A percentile compares a stretch with the other conserved stretches of the same genome.
Evolutionary conservation across 1,284 basidiomycete genomes (phyloP).

Genomic region (Tylopilus sp.): DNA sequence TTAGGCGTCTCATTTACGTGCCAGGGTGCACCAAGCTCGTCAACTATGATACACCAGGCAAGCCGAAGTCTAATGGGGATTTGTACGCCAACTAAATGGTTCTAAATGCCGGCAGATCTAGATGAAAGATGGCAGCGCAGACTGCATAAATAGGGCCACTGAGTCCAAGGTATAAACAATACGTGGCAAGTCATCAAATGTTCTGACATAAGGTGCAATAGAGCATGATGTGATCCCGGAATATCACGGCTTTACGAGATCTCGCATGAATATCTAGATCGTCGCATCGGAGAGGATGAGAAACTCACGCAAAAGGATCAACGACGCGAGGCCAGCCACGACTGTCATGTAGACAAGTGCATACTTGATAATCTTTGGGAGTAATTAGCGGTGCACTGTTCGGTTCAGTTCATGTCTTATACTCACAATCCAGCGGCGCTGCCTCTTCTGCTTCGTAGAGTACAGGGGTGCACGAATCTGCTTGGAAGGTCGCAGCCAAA

Average conservation of each 20-base stretch:
- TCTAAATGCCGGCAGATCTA: conserved; percentile 21
- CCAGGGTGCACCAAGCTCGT: conserved; percentile 6
- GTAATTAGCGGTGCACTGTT: conserved; percentile 9
- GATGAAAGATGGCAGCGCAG: conserved; percentile 9
- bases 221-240: conserved; percentile 66
- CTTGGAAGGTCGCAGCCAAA: conserved; percentile 88
- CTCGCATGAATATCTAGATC: conserved; percentile 6
- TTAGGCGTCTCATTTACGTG: neutral
- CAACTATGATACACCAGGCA: conserved; percentile 34
- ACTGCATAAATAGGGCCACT: conserved; percentile 2
- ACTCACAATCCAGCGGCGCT: conserved; percentile 85
- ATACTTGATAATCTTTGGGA: conserved; percentile 70
- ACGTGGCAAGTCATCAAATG: conserved; percentile 51
- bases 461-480: conserved; percentile 95
- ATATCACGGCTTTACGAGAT: conserved; percentile 52
- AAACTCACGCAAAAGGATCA: conserved; percentile 73
- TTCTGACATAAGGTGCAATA: conserved; percentile 72
- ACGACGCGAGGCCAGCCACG: conserved; percentile 76
- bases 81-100: conserved; percentile 27
- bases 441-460: conserved; percentile 89
- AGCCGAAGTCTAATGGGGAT: conserved; percentile 22
- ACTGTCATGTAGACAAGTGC: conserved; percentile 81
- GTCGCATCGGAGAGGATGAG: conserved; percentile 20
- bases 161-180: conserved; percentile 11
- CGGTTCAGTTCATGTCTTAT: neutral